Evolutionary conservation across 192 early-diverging fungal species (phyloP), one percentile per base, ranked within the genome.

Genomic region (Coemansia reversa): DNA sequence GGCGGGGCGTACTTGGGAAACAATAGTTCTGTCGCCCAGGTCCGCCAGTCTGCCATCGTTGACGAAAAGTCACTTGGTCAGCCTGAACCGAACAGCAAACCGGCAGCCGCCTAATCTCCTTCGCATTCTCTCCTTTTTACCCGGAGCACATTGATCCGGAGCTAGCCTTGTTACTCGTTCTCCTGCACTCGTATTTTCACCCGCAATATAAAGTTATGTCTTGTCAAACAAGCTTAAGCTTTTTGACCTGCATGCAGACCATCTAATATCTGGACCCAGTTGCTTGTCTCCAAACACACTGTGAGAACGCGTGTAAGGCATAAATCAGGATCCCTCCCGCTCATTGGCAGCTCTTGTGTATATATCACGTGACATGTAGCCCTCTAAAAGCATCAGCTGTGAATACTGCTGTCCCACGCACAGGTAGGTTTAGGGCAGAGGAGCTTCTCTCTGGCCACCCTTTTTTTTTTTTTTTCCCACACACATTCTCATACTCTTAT

Each of bases 1-100:
- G 64, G 53, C 49, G 64, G 63, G 48, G 50, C 64, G 2, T 54
- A 60, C 27, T 25, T 53, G 9, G 18, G 33, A 5, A 53, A 25
- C 24, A 22, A 12, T 27, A 48, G 5, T 24, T n/a, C 28, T 4
- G 58, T 23, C n/a, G 32, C 22, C 7, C 57, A 59, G 32, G 29
- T 53, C 4, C 30, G 39, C 39, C 39, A 45, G 14, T 45, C 39
- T 45, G 39, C 39, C 14, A 45, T 45, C 16, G 39, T 45, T 16
- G 39, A 45, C 14, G 39, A 45, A 45, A 45, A 45, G 39, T 45
- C 39, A 9, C 16, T 45, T 45, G 12, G 1, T 12, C 7, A 5
- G 39, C 12, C 39, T 12, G 39, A 45, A 3, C 14, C 39, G 16
- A 45, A 45, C 39, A 45, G 14, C 39, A 45, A 14, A 45, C 14